Evolutionary conservation across 495 filamentous ascomycete genomes (phyloP).

Genomic region (Trichoderma virens): DNA sequence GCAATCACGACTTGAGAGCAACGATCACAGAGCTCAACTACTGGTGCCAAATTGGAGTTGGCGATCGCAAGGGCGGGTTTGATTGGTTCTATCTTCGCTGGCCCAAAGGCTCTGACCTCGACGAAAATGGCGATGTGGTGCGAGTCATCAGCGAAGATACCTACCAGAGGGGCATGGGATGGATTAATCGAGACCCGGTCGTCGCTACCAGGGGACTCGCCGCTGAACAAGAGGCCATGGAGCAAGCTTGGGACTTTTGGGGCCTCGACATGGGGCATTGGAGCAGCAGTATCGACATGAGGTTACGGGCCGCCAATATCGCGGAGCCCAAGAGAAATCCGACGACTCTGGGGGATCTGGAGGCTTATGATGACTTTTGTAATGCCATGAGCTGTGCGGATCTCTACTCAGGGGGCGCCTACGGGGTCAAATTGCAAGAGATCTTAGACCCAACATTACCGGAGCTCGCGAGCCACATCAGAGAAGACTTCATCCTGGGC

Average conservation of each 20-base stretch:
- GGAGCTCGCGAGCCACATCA: conserved; percentile 30
- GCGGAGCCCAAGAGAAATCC: neutral
- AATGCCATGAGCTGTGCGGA: conserved; percentile 45
- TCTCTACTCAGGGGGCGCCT: conserved; percentile 30
- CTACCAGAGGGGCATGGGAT: conserved; percentile 71
- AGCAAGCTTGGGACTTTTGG: conserved; percentile 51
- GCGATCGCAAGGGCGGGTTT: conserved; percentile 78
- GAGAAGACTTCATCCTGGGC: neutral
- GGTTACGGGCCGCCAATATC: conserved; percentile 19
- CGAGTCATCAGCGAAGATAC: conserved; percentile 81
- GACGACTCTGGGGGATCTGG: conserved; percentile 18
- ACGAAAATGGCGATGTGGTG: conserved; percentile 54
- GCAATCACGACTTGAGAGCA: conserved; percentile 64
- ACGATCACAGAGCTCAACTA: conserved; percentile 84
- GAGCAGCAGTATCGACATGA: conserved; percentile 25
- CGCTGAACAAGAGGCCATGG: conserved; percentile 45
- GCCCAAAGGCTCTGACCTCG: conserved; percentile 60
- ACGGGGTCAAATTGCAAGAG: conserved; percentile 35
- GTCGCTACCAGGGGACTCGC: neutral
- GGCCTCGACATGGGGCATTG: conserved; percentile 42
- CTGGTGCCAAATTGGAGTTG: conserved; percentile 94
- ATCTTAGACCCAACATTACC: conserved; percentile 56
- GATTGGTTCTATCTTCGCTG: conserved; percentile 81
- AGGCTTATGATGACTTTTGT: conserved; percentile 26
- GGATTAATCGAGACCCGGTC: conserved; percentile 51